Percentiles rank a stretch among this genome's conserved stretches.
These are phyloP conservation scores for Dactylonectria estremocensis DNA, from an alignment of 2,329 filamentous ascomycete species.

Conservation along the genomic window DNA sequence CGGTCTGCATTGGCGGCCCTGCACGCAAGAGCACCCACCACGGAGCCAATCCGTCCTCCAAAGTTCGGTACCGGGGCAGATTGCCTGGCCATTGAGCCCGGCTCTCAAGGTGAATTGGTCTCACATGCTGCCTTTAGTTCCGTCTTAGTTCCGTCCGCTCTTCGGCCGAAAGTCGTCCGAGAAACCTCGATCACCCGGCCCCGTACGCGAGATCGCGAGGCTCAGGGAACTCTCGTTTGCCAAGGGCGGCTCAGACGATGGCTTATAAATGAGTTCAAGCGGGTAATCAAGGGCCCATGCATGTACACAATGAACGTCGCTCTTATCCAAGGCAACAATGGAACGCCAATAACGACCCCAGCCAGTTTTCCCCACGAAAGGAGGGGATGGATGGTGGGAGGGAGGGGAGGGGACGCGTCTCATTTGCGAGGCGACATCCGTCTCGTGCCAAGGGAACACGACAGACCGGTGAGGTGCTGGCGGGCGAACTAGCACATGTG, in stretches of 20 bases:
- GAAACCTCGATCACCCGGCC: neutral
- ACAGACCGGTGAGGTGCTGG: neutral
- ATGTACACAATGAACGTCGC: neutral
- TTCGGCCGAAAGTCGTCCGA: neutral
- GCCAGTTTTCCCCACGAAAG: neutral
- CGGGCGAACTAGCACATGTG: neutral
- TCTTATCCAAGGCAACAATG: neutral
- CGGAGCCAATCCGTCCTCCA: no score
- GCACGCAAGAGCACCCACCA: no score
- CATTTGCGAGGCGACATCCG: neutral
- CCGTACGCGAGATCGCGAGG: neutral
- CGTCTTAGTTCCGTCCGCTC: neutral
- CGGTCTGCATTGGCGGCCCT: neutral
- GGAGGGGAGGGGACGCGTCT: neutral
- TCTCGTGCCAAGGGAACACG: neutral
- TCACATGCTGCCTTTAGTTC: neutral
- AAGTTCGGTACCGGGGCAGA: neutral
- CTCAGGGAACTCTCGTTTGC: neutral
- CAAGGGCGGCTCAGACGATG: neutral
- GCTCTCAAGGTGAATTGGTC: neutral
- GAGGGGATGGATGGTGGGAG: neutral
- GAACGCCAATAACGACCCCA: neutral
- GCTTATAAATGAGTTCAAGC: neutral
- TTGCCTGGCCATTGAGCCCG: neutral
- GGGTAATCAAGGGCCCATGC: neutral